phyloP scores from a whole-genome alignment of 2,329 filamentous ascomycete genomes.

The Colletotrichum cordylinicola region DNA sequence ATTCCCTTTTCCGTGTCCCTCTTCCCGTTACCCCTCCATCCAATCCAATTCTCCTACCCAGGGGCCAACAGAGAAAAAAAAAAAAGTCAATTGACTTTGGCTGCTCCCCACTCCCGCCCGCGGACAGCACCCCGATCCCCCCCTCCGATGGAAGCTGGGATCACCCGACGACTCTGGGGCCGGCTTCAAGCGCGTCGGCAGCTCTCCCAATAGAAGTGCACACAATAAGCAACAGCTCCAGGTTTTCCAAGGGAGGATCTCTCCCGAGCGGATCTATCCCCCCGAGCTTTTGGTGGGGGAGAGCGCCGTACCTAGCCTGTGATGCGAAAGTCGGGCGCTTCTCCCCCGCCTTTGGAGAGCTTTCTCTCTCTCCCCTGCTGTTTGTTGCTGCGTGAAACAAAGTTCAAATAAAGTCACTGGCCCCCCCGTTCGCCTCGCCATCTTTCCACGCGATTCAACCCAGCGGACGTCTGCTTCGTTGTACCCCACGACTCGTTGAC shows the following conservation, averaged over 20 bases:
- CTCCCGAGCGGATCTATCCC: slow-evolving; percentile 12
- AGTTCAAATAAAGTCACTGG: slow-evolving; percentile 7
- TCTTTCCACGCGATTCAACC: not conserved
- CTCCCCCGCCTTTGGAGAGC: not conserved
- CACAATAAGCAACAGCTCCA: slow-evolving; percentile 3
- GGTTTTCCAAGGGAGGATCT: not conserved
- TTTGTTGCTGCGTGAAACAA: not conserved
- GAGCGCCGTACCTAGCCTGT: not conserved
- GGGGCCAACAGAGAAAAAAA: no score
- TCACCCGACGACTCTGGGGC: not conserved
- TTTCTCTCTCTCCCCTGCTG: not conserved
- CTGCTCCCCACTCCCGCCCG: not conserved
- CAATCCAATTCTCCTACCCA: not conserved
- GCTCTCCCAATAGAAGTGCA: slow-evolving; percentile 7
- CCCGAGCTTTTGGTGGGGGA: not conserved
- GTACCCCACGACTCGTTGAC: not conserved
- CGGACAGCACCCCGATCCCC: slow-evolving; percentile 11
- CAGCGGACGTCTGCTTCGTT: not conserved
- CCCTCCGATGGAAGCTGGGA: slow-evolving; percentile 1
- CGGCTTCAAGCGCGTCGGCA: not conserved
- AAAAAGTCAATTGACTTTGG: not conserved
- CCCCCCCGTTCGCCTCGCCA: not conserved
- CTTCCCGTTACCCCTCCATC: not conserved
- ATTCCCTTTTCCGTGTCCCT: not conserved
- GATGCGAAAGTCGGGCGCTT: not conserved